Conservation (phyloP, 179 eudicot species). For the Drosera spatulata region DNA sequence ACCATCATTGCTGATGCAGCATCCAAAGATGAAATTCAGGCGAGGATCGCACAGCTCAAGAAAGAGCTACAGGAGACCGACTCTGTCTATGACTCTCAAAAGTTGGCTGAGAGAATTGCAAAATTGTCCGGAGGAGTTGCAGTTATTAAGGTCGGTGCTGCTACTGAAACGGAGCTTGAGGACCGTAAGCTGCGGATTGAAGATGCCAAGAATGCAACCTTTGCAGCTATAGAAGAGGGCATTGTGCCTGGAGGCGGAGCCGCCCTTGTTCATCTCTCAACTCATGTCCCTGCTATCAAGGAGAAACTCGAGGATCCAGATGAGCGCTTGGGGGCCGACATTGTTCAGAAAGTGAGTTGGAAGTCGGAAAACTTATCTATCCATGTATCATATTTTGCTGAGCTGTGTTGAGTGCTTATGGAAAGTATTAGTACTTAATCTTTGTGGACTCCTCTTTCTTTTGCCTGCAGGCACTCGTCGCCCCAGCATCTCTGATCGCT, state of each 20-base stretch:
- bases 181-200: slow-evolving; percentile 92
- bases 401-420: too few species aligned
- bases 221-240: slow-evolving; percentile 98
- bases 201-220: slow-evolving; percentile 97
- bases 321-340: slow-evolving; percentile 92
- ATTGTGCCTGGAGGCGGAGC: slow-evolving; percentile 98
- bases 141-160: slow-evolving; percentile 95
- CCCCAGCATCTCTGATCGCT: slow-evolving; percentile 84
- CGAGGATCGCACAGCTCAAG: slow-evolving; percentile 85
- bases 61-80: slow-evolving; percentile 74
- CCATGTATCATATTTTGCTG: not conserved
- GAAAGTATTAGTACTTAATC: too few species aligned
- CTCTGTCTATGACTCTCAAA: slow-evolving; percentile 71
- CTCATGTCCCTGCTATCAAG: slow-evolving; percentile 75
- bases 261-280: slow-evolving; percentile 87
- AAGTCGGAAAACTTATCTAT: too few species aligned
- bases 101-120: slow-evolving; percentile 91
- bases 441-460: not conserved
- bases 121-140: slow-evolving; percentile 95
- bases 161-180: slow-evolving; percentile 92
- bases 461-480: slow-evolving; percentile 56
- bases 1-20: slow-evolving; percentile 94
- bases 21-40: slow-evolving; percentile 88
- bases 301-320: slow-evolving; percentile 70
- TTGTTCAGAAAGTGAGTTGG: slow-evolving; percentile 66